These are phyloP conservation scores for Tuber brumale DNA, from an alignment of 495 filamentous ascomycete genomes.

Conservation along the genomic window DNA sequence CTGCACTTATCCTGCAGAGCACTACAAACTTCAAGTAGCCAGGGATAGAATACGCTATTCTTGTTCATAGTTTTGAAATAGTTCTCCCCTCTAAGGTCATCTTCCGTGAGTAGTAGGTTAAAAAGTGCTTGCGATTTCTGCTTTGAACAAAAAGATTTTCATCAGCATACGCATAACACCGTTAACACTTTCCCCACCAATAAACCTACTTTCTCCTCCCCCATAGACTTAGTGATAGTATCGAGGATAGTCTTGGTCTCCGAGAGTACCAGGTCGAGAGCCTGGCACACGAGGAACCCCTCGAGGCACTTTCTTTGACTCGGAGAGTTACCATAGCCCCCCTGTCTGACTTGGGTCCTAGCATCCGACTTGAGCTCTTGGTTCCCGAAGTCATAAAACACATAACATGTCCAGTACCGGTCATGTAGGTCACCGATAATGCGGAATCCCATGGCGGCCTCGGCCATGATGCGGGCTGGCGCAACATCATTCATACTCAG, in stretches of 20 bases:
- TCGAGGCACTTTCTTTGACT: not conserved
- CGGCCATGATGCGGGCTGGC: not conserved
- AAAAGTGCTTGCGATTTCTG: not conserved
- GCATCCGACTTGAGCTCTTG: not conserved
- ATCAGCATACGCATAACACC: not conserved
- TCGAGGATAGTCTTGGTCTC: not conserved
- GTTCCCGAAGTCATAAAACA: not conserved
- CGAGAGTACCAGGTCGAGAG: not conserved
- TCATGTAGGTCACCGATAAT: constrained; percentile 3
- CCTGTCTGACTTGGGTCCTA: not conserved
- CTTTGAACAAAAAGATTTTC: not conserved
- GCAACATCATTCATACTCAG: not conserved
- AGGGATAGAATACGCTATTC: not conserved
- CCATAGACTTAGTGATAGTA: not conserved
- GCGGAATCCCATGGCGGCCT: not conserved
- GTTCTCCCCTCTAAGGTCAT: constrained; percentile 4
- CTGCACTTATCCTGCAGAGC: not conserved
- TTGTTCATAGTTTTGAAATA: constrained; percentile 5
- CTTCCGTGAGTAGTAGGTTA: not conserved
- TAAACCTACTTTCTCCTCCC: not conserved
- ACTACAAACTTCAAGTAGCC: not conserved
- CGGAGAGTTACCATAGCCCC: not conserved
- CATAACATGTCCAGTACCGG: constrained; percentile 1
- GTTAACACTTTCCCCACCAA: not conserved
- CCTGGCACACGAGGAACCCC: not conserved